Base-by-base conservation (phyloP, 768 basidiomycete species). In the Lactarius hatsudake region DNA sequence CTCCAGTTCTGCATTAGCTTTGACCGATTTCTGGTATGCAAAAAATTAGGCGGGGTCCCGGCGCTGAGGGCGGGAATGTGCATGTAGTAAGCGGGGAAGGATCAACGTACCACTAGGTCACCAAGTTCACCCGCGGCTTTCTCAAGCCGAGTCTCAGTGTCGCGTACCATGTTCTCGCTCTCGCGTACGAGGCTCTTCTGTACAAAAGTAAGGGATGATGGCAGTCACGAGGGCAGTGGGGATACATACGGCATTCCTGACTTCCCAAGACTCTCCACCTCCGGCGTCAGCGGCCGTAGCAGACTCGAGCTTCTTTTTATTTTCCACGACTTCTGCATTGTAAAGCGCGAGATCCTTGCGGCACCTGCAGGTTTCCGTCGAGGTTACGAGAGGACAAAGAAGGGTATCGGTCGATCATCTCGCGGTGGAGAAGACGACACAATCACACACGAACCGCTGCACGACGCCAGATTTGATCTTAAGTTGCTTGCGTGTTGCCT, bases 121-220 rank as follows among this genome's bases (percentile, higher is more conserved):
- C 81, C 79, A 66, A 95, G 81, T 63, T 90, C 90, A 64, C 79
- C 86, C 36, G 81, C 80, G 38, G 86, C 87, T 72, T 81, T 84
- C 57, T 81, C 84, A n/a, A 93, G 78, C 57, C 89, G 83, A 63
- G 75, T 81, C 63, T 80, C 78, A 26, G 87, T 83, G 74, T 94
- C 91, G 60, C 78, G 77, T 66, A 94, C 83, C 93, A 96, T 93
- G 81, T 86, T 92, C 68, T 85, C 79, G 53, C 88, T 87, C 80
- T 96, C 93, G 64, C 90, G 65, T 42, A 69, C 87, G 59, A 87
- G 77, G 79, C 60, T 63, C 26, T 54, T 43, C 68, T 70, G 20
- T 3, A 30, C 1, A 10, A n/a, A 13, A 45, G 12, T 26, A 10
- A 26, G 15, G 23, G 20, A 13, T 23, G 15, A 56, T 32, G 32